Conservation (phyloP, 257 asterid genomes). For the Capsicum rhomboideum region DNA sequence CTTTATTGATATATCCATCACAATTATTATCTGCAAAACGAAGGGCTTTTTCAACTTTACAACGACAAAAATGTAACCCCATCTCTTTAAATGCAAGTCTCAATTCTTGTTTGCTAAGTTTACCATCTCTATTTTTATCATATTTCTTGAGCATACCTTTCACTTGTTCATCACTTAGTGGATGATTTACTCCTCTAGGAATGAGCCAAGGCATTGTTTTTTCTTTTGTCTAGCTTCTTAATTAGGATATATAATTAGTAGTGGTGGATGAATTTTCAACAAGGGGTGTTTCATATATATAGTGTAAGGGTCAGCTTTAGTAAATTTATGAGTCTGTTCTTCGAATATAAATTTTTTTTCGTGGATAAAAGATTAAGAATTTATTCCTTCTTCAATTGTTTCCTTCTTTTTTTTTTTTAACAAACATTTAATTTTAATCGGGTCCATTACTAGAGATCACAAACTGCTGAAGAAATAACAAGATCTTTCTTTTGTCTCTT, state of each 20-base stretch:
- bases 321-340: no score
- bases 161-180: background rate
- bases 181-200: background rate
- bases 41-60: constrained; percentile 11
- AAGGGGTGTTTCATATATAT: background rate
- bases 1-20: constrained; percentile 10
- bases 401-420: no score
- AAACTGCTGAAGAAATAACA: no score
- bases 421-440: no score
- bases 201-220: background rate
- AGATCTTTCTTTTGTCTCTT: no score
- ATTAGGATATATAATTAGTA: no score
- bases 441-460: no score
- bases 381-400: no score
- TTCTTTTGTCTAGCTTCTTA: no score
- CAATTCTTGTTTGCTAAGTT: constrained; percentile 4
- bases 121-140: constrained; percentile 13
- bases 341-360: no score
- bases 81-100: background rate
- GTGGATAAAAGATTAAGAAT: no score
- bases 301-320: background rate
- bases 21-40: background rate
- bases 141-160: background rate
- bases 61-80: background rate
- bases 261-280: background rate